Base-by-base conservation (phyloP, 768 basidiomycete species). In the Crassisporium funariophilum region DNA sequence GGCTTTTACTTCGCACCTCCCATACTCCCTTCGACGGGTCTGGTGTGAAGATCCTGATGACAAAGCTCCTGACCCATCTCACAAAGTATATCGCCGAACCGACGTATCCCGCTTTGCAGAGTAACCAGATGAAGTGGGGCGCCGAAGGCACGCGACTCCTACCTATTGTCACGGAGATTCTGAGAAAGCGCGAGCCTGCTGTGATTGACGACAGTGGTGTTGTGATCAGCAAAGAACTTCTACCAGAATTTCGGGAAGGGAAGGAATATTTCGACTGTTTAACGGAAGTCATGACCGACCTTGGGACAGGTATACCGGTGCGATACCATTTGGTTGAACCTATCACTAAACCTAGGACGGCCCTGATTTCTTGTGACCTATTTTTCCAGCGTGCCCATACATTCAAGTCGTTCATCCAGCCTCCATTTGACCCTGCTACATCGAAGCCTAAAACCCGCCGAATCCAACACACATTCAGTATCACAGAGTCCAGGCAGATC, bases 21-120 rank as follows among this genome's bases (percentile, higher is more conserved):
- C 56, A 57, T 36, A 50, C 46, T 7, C 46, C 56, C 2, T 48
- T 57, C 15, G 56, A 57, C 17, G 56, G 56, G 4, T 40, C 55
- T 5, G 55, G 52, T 9, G 35, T 50, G 16, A 56, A 56, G 34
- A 50, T 56, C 12, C 21, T 56, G 1, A 41, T 53, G 48, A 53
- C 55, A 2, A 56, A 53, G 35, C 36, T 56, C 19, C 23, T 56
- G 16, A 29, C 21, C 4, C 52, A 56, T 35, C 42, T 56, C 15
- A 36, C 41, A 8, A 25, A 50, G 23, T 51, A 56, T 31, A 39
- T 53, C 27, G 45, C 42, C 22, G 25, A 56, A 15, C 41, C 41
- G 4, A 15, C 25, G 23, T 50, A 50, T 38, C 7, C 37, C 4
- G 17, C n/a, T 13, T 17, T 23, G 12, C 52, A 56, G 33, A 38